Percentiles rank a stretch among this genome's conserved stretches.
Evolutionary conservation across 371 early-diverging fungal genomes (phyloP).

Genomic region (Mortierella sp.): DNA sequence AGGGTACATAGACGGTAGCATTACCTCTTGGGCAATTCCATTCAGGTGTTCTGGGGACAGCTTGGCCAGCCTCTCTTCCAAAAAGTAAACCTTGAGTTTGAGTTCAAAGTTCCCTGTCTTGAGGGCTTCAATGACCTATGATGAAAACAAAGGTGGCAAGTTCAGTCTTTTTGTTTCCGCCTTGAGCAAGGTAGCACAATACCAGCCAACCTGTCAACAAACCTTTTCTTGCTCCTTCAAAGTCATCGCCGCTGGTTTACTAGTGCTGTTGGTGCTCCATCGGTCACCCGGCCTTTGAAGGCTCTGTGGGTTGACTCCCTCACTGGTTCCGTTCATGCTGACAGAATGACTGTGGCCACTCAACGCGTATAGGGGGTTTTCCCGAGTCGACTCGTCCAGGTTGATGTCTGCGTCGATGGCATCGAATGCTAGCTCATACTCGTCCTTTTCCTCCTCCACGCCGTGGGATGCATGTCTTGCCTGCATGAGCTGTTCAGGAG

Average conservation of each 20-base stretch:
- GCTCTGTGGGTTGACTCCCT: constrained; percentile 11
- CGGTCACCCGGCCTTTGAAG: constrained; percentile 33
- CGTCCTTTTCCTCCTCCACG: constrained; percentile 40
- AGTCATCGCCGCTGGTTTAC: constrained; percentile 58
- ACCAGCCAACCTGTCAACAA: too few relatives aligned
- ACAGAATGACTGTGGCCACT: constrained; percentile 16
- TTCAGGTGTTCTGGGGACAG: constrained; percentile 69
- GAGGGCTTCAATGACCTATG: constrained; percentile 74
- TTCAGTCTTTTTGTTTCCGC: background rate
- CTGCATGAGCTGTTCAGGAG: constrained; percentile 35
- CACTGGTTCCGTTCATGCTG: constrained; percentile 19
- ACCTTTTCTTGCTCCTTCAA: constrained; percentile 76
- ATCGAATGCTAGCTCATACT: constrained; percentile 40
- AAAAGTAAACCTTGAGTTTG: constrained; percentile 73
- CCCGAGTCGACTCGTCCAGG: constrained; percentile 41
- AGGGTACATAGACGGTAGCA: too few relatives aligned
- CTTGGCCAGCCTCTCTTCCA: constrained; percentile 69
- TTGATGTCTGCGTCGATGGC: constrained; percentile 52
- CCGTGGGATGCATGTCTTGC: constrained; percentile 22
- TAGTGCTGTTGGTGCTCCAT: constrained; percentile 27
- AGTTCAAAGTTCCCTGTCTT: constrained; percentile 78
- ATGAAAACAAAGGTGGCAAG: background rate
- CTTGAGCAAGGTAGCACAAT: too few relatives aligned
- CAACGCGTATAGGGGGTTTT: constrained; percentile 16
- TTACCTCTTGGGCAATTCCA: constrained; percentile 67